phyloP scores from a whole-genome alignment of 2,329 filamentous ascomycete species.

The Drechslerella stenobrocha region DNA sequence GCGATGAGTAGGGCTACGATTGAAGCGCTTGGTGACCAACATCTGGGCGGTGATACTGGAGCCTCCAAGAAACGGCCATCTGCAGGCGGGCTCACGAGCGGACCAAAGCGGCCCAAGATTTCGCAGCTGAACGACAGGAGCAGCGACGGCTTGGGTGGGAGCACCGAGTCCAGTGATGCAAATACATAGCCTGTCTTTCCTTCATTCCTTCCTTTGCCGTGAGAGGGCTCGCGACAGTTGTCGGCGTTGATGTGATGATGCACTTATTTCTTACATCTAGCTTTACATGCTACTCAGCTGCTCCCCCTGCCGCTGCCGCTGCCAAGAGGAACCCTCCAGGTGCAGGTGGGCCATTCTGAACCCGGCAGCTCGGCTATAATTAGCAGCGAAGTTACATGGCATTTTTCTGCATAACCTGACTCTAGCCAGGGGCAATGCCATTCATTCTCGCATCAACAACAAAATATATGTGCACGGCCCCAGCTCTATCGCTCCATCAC shows the following conservation, averaged over 20 bases:
- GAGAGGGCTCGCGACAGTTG: too few relatives aligned
- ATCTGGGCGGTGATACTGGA: not conserved
- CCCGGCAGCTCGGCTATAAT: constrained; percentile 7
- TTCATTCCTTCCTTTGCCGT: not conserved
- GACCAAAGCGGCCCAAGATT: constrained; percentile 10
- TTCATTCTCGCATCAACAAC: not conserved
- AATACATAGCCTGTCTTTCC: not conserved
- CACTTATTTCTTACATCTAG: too few relatives aligned
- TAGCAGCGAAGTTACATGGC: not conserved
- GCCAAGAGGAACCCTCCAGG: constrained; percentile 3
- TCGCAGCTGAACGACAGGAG: not conserved
- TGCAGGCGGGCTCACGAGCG: not conserved
- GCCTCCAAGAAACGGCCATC: constrained; percentile 4
- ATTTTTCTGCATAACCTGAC: not conserved
- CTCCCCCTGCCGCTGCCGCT: constrained; percentile 1
- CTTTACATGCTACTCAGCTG: too few relatives aligned
- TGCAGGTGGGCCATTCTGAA: not conserved
- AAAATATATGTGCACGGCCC: not conserved
- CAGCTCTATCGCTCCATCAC: not conserved
- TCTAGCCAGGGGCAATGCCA: not conserved
- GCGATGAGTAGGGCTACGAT: constrained; percentile 18
- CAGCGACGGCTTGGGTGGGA: not conserved
- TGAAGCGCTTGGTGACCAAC: not conserved
- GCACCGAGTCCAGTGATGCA: not conserved
- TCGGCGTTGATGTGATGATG: too few relatives aligned